Evolutionary conservation across 805 yeast species (phyloP), one percentile per base, ranked within the genome.

Genomic region (Hanseniaspora nectarophila): DNA sequence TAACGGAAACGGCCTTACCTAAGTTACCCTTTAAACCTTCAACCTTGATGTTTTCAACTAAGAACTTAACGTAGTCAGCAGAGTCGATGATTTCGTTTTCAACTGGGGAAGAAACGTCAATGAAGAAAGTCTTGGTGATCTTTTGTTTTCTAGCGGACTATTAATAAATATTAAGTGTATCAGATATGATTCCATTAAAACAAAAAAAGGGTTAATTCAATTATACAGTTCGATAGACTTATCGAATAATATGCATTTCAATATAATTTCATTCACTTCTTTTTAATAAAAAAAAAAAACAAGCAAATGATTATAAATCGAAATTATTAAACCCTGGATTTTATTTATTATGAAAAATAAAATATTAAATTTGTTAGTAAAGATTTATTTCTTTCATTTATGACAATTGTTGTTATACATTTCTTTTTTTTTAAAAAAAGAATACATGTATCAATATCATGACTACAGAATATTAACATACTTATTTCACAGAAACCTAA

Each of bases 21-120:
- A 92, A 83, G 90, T 88, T 85, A 75, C 97, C 96, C 67, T 85
- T 78, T 70, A 83, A 81, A 74, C 90, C 89, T 61, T 92, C 99
- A 70, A 92, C 90, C 83, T 92, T 92, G 86, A 92, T 90, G 87
- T 87, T 95, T 78, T 92, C 97, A 73, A 84, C 81, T 75, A 92
- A 83, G 90, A 82, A 92, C 81, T 92, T 90, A 69, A 86, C 95
- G 82, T 90, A 88, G 67, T 94, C 82, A 70, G 92, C 84, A 73
- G 94, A 92, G 83, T 92, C 97, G 69, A 88, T 86, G 71, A 90
- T 95, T 78, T 89, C 94, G 75, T 85, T 86, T 73, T 86, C 95
- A 70, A 88, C 88, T 77, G 96, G 95, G 72, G 95, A 95, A 59
- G 96, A 80, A 70, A 84, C 86, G 79, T 90, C 97, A 70, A 92